Percentiles rank a stretch among this genome's conserved stretches.
phyloP scores from a whole-genome alignment of 331 rosid genomes.

The Telfairia occidentalis region DNA sequence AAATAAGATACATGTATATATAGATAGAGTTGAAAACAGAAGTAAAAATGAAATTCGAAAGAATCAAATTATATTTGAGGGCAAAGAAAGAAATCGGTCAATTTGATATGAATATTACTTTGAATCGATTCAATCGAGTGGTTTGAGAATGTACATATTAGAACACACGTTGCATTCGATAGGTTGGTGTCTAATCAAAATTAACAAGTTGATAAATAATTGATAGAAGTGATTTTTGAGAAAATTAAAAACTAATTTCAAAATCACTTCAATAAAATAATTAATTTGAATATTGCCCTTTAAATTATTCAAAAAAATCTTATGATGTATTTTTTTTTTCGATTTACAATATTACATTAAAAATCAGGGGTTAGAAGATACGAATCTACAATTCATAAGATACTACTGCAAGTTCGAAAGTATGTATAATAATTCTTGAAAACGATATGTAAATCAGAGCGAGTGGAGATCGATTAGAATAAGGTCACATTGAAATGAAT shows the following conservation, averaged over 20 bases:
- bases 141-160: neutral
- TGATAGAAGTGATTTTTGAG: neutral
- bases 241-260: no score
- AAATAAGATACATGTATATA: neutral
- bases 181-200: neutral
- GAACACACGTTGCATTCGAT: neutral
- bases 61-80: neutral
- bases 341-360: neutral
- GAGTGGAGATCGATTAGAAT: conserved; percentile 32
- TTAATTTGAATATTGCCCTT: no score
- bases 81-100: neutral
- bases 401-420: no score
- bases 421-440: neutral
- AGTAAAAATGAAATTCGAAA: neutral
- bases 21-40: neutral
- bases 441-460: neutral
- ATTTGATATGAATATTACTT: neutral
- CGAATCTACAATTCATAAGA: neutral
- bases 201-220: neutral
- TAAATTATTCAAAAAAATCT: no score
- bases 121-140: neutral
- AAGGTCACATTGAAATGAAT: neutral
- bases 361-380: no score
- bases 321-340: no score
- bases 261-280: neutral